Percentiles rank a stretch among this genome's conserved stretches.
Conservation (phyloP, 1,284 basidiomycete genomes). For the Trametes versicolor region DNA sequence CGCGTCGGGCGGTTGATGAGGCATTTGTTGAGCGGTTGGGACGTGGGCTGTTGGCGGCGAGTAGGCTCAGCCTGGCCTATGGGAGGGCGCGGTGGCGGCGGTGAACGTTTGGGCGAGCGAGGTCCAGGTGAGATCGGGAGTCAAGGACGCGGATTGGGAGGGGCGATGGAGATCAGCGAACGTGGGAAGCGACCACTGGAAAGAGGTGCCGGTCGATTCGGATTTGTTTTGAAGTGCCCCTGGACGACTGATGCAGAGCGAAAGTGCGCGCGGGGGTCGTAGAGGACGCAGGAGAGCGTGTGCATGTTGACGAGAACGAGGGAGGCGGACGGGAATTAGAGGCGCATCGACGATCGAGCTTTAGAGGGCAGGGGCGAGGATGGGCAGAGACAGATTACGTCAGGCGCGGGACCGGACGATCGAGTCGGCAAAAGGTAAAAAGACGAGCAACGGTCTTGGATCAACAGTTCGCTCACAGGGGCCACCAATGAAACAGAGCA, state of each 20-base stretch:
- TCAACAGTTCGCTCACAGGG: slow-evolving; percentile 9
- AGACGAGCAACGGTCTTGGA: slow-evolving; percentile 17
- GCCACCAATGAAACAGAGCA: slow-evolving; percentile 11
- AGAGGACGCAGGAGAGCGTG: background rate
- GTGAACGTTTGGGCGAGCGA: slow-evolving; percentile 13
- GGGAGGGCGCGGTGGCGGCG: slow-evolving; percentile 7
- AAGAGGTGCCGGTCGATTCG: background rate
- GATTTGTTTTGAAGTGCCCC: background rate
- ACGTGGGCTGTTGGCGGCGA: background rate
- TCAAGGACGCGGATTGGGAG: slow-evolving; percentile 10
- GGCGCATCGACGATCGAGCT: slow-evolving; percentile 31
- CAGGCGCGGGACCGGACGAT: slow-evolving; percentile 27
- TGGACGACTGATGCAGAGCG: background rate
- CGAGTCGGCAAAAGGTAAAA: slow-evolving; percentile 23
- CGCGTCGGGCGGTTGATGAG: background rate
- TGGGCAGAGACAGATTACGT: slow-evolving; percentile 30
- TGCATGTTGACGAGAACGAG: slow-evolving; percentile 7
- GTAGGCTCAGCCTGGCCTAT: background rate
- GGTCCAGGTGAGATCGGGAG: slow-evolving; percentile 25
- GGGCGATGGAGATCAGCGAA: slow-evolving; percentile 18
- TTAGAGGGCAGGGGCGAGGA: slow-evolving; percentile 18
- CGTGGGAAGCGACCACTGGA: slow-evolving; percentile 18
- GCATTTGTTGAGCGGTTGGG: background rate
- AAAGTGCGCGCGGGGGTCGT: background rate
- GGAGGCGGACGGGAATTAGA: slow-evolving; percentile 10